Conservation (phyloP, 1,284 basidiomycete species). For the Coriolopsis trogii region DNA sequence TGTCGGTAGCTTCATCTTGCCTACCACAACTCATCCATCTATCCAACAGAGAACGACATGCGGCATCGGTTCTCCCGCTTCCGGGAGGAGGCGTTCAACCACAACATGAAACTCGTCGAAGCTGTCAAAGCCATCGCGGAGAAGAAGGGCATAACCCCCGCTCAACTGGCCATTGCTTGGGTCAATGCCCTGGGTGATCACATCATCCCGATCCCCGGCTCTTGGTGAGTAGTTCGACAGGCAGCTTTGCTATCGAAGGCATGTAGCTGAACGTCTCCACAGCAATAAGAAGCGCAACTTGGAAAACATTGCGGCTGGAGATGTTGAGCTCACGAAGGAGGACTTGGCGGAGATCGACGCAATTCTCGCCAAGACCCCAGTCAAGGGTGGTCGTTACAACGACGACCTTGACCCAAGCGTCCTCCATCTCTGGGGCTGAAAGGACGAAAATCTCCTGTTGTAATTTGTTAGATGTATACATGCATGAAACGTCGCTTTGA, state of each 20-base stretch:
- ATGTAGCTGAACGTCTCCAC: neutral
- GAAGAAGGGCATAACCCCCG: constrained; percentile 52
- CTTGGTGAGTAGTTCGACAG: constrained; percentile 40
- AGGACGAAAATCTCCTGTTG: no score
- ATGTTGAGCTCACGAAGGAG: constrained; percentile 44
- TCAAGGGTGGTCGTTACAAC: constrained; percentile 37
- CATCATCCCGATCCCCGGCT: constrained; percentile 59
- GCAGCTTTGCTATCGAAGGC: no score
- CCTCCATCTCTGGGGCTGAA: constrained; percentile 32
- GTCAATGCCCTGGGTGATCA: constrained; percentile 48
- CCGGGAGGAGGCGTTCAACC: constrained; percentile 32
- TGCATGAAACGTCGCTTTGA: neutral
- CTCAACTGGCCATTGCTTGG: constrained; percentile 69
- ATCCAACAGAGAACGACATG: constrained; percentile 39
- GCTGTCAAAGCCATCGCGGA: constrained; percentile 46
- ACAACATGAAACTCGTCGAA: constrained; percentile 54
- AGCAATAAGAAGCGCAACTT: constrained; percentile 41
- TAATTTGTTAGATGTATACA: neutral
- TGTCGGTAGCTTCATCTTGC: no score
- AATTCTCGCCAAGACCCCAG: constrained; percentile 28
- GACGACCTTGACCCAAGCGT: constrained; percentile 26
- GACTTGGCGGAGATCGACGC: constrained; percentile 42
- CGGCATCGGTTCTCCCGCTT: constrained; percentile 40
- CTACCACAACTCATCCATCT: no score
- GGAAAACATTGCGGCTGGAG: constrained; percentile 48